A percentile compares a stretch with the other conserved stretches of the same genome.
These are phyloP conservation scores for Paramecium pentaurelia DNA, from an alignment of 73 alveolate genomes.

Conservation along the genomic window DNA sequence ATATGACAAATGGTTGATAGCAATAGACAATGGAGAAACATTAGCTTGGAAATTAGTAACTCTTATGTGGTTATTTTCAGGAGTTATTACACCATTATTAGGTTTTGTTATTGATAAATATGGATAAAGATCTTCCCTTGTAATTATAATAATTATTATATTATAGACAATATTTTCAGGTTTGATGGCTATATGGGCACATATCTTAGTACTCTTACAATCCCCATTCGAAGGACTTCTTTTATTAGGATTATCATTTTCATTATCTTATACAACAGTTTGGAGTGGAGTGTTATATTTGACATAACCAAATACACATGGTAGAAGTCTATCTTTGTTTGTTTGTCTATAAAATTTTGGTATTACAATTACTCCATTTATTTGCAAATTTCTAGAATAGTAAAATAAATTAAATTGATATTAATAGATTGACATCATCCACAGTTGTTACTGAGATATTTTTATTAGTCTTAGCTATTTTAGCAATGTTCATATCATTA, in stretches of 20 bases:
- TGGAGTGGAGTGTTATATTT: slow-evolving; percentile 42
- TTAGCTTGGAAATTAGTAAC: slow-evolving; percentile 22
- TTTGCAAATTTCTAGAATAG: neutral
- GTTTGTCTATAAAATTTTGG: slow-evolving; percentile 33
- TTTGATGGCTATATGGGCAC: slow-evolving; percentile 36
- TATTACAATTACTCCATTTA: neutral
- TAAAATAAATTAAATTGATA: neutral
- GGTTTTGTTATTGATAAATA: slow-evolving; percentile 23
- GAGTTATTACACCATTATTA: slow-evolving; percentile 19
- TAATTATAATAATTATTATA: neutral
- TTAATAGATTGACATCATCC: neutral
- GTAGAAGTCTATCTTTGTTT: neutral
- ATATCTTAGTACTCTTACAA: neutral
- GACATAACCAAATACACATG: neutral
- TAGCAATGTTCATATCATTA: neutral
- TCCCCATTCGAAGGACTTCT: slow-evolving; percentile 24
- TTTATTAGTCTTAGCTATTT: neutral
- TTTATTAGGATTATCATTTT: neutral
- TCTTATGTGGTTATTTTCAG: slow-evolving; percentile 5
- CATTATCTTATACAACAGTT: slow-evolving; percentile 22
- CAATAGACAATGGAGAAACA: neutral
- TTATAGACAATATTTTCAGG: slow-evolving; percentile 42
- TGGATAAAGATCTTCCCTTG: slow-evolving; percentile 19
- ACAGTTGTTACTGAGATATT: neutral
- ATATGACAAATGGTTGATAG: slow-evolving; percentile 1